Evolutionary conservation across 768 basidiomycete genomes (phyloP).

Genomic region (Royoungia palumana): DNA sequence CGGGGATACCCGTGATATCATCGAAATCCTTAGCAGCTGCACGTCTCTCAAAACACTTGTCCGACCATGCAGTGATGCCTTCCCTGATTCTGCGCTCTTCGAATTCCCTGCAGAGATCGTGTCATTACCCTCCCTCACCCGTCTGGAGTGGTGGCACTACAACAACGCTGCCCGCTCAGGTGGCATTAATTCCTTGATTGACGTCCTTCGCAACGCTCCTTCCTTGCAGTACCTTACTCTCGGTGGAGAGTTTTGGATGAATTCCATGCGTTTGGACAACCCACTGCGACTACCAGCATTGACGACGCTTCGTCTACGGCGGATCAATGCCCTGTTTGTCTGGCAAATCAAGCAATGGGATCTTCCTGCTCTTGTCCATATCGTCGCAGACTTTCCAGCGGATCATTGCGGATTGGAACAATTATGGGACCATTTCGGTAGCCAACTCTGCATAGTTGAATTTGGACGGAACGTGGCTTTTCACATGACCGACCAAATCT

Average conservation of each 20-base stretch:
- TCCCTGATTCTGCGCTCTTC: conserved; percentile 37
- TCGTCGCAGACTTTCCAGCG: conserved; percentile 50
- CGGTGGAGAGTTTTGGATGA: conserved; percentile 41
- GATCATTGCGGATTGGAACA: conserved; percentile 37
- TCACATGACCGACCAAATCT: conserved; percentile 45
- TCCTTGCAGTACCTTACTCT: conserved; percentile 57
- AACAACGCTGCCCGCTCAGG: conserved; percentile 54
- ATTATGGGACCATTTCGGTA: conserved; percentile 50
- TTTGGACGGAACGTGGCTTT: conserved; percentile 58
- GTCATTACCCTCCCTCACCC: conserved; percentile 48
- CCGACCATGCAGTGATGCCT: conserved; percentile 37
- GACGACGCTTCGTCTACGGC: conserved; percentile 50
- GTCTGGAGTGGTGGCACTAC: conserved; percentile 70
- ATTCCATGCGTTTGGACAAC: conserved; percentile 14
- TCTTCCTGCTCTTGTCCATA: conserved; percentile 49
- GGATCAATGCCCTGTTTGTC: conserved; percentile 50
- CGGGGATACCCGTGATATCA: conserved; percentile 31
- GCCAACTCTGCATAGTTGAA: conserved; percentile 51
- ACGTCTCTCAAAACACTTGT: conserved; percentile 52
- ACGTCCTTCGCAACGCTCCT: conserved; percentile 51
- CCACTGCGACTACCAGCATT: conserved; percentile 43
- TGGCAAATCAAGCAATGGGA: conserved; percentile 47
- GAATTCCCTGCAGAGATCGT: conserved; percentile 51
- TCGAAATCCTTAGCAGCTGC: conserved; percentile 50
- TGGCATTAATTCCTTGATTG: conserved; percentile 58